Conservation (phyloP, 306 rosid genomes). For the Adenanthera pavonina region DNA sequence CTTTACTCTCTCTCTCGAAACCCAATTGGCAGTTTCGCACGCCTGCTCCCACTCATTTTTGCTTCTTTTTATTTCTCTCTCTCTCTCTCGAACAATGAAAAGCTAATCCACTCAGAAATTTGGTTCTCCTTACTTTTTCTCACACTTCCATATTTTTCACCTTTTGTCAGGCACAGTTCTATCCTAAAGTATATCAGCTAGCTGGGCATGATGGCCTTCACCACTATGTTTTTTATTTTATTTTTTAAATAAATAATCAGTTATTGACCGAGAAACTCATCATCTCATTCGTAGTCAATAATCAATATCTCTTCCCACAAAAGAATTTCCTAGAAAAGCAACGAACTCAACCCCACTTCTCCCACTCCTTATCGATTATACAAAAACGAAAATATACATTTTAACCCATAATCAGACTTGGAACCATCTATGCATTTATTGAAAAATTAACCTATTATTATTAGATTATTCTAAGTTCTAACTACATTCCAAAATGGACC, state of each 20-base stretch:
- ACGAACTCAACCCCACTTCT: conserved; percentile 44
- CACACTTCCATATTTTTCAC: conserved; percentile 53
- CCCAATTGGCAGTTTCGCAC: conserved; percentile 76
- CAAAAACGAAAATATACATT: conserved; percentile 40
- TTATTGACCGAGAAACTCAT: conserved; percentile 26
- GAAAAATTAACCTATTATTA: conserved; percentile 28
- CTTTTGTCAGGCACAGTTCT: conserved; percentile 76
- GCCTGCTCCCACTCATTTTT: conserved; percentile 84
- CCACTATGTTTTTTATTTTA: neutral
- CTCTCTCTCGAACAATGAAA: conserved; percentile 53
- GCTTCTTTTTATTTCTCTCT: neutral
- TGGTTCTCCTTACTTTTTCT: conserved; percentile 63
- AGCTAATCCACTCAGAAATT: conserved; percentile 68
- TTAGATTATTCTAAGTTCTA: neutral
- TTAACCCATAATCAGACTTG: conserved; percentile 23
- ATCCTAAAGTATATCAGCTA: conserved; percentile 55
- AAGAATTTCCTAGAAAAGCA: conserved; percentile 44
- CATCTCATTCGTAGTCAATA: conserved; percentile 33
- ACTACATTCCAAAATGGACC: conserved; percentile 47
- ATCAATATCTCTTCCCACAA: conserved; percentile 28
- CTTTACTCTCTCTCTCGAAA: conserved; percentile 46
- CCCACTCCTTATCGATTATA: conserved; percentile 54
- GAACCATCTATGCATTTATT: neutral
- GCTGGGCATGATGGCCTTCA: conserved; percentile 46
- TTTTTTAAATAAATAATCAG: neutral